Evolutionary conservation across 805 yeast genomes (phyloP).

Genomic region (Kuraishia borneana): DNA sequence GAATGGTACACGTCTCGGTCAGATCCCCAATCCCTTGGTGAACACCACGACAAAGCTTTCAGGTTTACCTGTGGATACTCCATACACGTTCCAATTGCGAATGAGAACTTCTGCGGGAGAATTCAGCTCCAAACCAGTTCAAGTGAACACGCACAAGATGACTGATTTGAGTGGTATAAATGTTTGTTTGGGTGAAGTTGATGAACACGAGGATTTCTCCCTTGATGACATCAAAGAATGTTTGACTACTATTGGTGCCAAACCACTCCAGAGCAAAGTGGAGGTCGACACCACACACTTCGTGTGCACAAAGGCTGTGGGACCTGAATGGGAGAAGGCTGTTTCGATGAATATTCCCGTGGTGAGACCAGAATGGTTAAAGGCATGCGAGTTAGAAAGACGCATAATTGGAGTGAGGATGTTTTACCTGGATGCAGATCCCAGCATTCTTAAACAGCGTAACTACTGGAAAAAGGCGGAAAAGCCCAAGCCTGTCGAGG

Average conservation of each 20-base stretch:
- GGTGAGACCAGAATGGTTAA: slow-evolving; percentile 93
- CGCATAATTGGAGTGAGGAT: slow-evolving; percentile 89
- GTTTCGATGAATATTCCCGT: slow-evolving; percentile 81
- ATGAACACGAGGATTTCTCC: slow-evolving; percentile 37
- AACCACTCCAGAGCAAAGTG: slow-evolving; percentile 61
- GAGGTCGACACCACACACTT: slow-evolving; percentile 92
- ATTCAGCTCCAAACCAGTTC: slow-evolving; percentile 53
- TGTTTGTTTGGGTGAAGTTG: slow-evolving; percentile 77
- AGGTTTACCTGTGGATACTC: slow-evolving; percentile 81
- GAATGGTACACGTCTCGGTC: slow-evolving; percentile 62
- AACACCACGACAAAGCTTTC: slow-evolving; percentile 79
- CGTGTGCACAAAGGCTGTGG: slow-evolving; percentile 59
- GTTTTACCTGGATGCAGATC: slow-evolving; percentile 54
- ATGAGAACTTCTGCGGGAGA: slow-evolving; percentile 88
- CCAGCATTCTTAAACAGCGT: slow-evolving; percentile 28
- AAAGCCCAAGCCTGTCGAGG: slow-evolving; percentile 4
- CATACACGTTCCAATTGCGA: slow-evolving; percentile 67
- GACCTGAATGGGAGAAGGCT: slow-evolving; percentile 71
- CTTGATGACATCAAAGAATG: slow-evolving; percentile 51
- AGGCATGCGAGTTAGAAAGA: slow-evolving; percentile 84
- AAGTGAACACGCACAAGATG: slow-evolving; percentile 86
- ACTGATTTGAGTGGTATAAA: slow-evolving; percentile 90
- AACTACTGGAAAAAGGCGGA: slow-evolving; percentile 24
- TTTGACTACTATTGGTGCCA: slow-evolving; percentile 69
- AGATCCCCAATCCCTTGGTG: slow-evolving; percentile 72